Percentiles rank a stretch among this genome's conserved stretches.
phyloP scores from a whole-genome alignment of 331 rosid genomes.

The Rosa hybrid region DNA sequence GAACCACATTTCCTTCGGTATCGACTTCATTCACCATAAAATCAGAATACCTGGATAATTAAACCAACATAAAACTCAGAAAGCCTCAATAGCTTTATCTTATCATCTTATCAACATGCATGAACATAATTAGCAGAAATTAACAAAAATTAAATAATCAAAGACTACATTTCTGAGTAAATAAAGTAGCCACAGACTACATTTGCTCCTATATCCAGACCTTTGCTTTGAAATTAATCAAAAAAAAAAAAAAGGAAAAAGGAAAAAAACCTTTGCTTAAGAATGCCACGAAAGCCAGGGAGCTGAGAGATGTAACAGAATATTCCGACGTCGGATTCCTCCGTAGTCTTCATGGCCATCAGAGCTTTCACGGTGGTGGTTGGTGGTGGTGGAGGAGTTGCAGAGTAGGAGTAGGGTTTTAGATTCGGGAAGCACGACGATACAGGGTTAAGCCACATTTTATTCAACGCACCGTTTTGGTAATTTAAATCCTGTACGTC shows the following conservation, averaged over 20 bases:
- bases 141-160: background rate
- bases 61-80: background rate
- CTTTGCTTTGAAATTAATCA: background rate
- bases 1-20: constrained; percentile 66
- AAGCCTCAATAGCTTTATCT: background rate
- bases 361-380: background rate
- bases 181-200: too few relatives aligned
- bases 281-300: constrained; percentile 88
- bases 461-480: constrained; percentile 31
- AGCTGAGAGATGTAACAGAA: constrained; percentile 75
- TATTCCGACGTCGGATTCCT: constrained; percentile 84
- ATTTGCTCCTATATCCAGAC: constrained; percentile 26
- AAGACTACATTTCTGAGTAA: background rate
- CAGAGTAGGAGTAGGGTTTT: constrained; percentile 54
- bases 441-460: constrained; percentile 7
- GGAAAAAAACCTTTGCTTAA: constrained; percentile 65
- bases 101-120: constrained; percentile 1
- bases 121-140: background rate
- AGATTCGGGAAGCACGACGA: constrained; percentile 21
- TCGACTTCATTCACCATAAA: constrained; percentile 94
- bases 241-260: background rate
- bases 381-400: constrained; percentile 20
- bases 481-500: background rate
- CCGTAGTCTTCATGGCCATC: constrained; percentile 51
- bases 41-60: constrained; percentile 75